A percentile compares a stretch with the other conserved stretches of the same genome.
Evolutionary conservation across 148 eudicot genomes (phyloP).

Genomic region (Rheum nobile): DNA sequence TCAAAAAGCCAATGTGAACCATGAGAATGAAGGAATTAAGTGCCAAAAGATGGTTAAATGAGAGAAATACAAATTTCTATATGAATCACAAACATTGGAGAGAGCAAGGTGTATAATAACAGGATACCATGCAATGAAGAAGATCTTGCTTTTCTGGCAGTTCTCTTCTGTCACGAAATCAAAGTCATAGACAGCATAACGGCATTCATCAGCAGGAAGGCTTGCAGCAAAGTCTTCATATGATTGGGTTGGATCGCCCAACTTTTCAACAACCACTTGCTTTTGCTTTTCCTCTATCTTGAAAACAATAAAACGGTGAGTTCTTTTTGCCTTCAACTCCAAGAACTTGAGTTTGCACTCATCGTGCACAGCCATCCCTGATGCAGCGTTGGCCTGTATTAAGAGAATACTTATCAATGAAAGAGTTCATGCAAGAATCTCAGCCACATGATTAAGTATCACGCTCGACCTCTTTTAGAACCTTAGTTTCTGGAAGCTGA

Average conservation of each 20-base stretch:
- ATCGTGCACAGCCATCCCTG: constrained; percentile 12
- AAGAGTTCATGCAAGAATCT: background rate
- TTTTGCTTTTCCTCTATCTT: constrained; percentile 7
- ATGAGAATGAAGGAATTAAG: background rate
- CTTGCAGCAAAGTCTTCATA: constrained; percentile 10
- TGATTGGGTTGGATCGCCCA: constrained; percentile 9
- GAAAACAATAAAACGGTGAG: constrained; percentile 4
- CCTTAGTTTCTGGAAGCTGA: background rate
- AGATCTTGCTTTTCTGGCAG: constrained; percentile 12
- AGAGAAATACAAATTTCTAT: background rate
- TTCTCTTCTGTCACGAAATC: constrained; percentile 9
- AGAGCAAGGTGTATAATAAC: background rate
- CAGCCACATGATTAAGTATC: background rate
- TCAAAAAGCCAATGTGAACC: background rate
- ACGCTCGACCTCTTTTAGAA: background rate
- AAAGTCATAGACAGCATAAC: constrained; percentile 9
- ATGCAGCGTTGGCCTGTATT: constrained; percentile 9
- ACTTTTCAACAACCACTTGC: constrained; percentile 12
- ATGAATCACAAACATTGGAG: background rate
- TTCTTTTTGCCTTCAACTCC: constrained; percentile 8
- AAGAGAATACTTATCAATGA: background rate
- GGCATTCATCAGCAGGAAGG: constrained; percentile 8
- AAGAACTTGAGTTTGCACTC: constrained; percentile 11
- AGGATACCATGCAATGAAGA: constrained; percentile 8
- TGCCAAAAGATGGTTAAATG: background rate